These are phyloP conservation scores for Chrysanthemum seticuspe DNA, from an alignment of 129 eudicot species.

Conservation along the genomic window DNA sequence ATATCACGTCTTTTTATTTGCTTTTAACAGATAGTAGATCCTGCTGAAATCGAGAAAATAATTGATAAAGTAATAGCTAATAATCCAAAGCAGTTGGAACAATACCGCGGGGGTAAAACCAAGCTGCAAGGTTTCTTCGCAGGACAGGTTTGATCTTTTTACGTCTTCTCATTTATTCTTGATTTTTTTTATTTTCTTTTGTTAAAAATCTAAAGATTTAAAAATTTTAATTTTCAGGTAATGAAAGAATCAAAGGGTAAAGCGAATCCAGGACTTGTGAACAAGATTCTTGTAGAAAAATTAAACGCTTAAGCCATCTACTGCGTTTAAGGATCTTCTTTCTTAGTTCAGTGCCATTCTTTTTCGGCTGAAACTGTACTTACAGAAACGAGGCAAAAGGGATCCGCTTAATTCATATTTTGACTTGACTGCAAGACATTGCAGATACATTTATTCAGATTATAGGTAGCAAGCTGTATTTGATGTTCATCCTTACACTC, in stretches of 20 bases:
- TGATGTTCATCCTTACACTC: neutral
- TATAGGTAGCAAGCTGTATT: slow-evolving; percentile 11
- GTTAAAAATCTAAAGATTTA: slow-evolving; percentile 3
- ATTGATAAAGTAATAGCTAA: slow-evolving; percentile 75
- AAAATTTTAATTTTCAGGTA: slow-evolving; percentile 44
- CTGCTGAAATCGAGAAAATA: slow-evolving; percentile 22
- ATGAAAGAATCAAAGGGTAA: slow-evolving; percentile 98
- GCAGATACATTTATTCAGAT: slow-evolving; percentile 14
- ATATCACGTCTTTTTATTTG: neutral
- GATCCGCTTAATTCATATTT: neutral
- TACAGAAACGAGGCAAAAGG: slow-evolving; percentile 1
- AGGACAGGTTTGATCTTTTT: slow-evolving; percentile 68
- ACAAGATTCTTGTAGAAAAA: slow-evolving; percentile 83
- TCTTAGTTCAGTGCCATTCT: neutral
- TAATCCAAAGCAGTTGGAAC: slow-evolving; percentile 84
- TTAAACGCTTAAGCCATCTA: slow-evolving; percentile 55
- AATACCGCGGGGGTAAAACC: slow-evolving; percentile 91
- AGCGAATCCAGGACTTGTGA: slow-evolving; percentile 88
- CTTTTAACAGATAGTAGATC: slow-evolving; percentile 55
- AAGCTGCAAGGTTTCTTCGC: slow-evolving; percentile 87
- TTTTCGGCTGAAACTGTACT: slow-evolving; percentile 5
- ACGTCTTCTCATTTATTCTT: neutral
- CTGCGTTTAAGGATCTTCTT: slow-evolving; percentile 1
- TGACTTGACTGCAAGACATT: neutral
- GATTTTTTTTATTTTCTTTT: neutral